Conservation (phyloP, 345 rosid species). For the Reutealis trisperma region DNA sequence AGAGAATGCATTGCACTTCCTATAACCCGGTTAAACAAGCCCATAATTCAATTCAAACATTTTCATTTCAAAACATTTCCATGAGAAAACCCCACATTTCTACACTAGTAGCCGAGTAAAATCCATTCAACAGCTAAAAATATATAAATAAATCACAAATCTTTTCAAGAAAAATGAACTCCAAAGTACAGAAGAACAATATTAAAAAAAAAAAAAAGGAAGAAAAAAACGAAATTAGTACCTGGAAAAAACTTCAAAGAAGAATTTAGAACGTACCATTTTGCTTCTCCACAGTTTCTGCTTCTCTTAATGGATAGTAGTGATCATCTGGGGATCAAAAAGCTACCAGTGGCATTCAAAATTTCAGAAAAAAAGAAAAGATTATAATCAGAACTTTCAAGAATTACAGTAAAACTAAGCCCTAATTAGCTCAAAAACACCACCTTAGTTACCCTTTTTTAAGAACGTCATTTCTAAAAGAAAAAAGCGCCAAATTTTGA, state of each 20-base stretch:
- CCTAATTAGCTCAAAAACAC: background rate
- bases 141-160: background rate
- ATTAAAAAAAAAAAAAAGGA: background rate
- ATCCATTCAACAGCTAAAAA: background rate
- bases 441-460: background rate
- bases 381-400: background rate
- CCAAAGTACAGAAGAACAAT: background rate
- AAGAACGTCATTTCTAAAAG: background rate
- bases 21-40: background rate
- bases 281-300: slow-evolving; percentile 11
- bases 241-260: background rate
- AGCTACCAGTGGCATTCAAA: background rate
- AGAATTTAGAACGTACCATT: slow-evolving; percentile 33
- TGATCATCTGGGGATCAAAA: background rate
- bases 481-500: background rate
- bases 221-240: background rate
- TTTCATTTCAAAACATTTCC: background rate
- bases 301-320: background rate
- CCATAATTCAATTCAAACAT: background rate
- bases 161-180: background rate
- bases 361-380: too few species aligned
- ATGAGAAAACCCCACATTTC: background rate
- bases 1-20: background rate
- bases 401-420: background rate
- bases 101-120: background rate